phyloP scores from a whole-genome alignment of 768 basidiomycete species.

The Naganishia friedmannii region DNA sequence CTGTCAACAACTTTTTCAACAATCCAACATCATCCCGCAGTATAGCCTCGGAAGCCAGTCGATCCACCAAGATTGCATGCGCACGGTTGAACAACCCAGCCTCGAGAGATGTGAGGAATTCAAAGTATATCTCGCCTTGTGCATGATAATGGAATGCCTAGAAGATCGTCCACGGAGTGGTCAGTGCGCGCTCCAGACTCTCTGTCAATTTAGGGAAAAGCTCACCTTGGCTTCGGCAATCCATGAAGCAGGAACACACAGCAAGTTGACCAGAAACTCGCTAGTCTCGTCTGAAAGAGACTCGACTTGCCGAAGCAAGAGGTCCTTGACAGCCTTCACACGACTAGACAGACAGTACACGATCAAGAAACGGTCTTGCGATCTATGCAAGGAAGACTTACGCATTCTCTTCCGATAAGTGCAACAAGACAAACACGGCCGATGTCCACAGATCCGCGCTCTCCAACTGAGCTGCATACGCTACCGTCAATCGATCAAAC shows the following conservation, averaged over 20 bases:
- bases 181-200: background rate
- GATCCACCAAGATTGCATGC: slow-evolving; percentile 76
- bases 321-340: slow-evolving; percentile 73
- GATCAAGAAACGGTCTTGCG: background rate
- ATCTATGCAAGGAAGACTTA: slow-evolving; percentile 52
- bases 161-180: slow-evolving; percentile 9
- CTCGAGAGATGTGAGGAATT: slow-evolving; percentile 71
- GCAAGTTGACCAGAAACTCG: slow-evolving; percentile 59
- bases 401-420: slow-evolving; percentile 77
- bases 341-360: slow-evolving; percentile 58
- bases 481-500: slow-evolving; percentile 76
- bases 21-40: slow-evolving; percentile 66
- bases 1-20: slow-evolving; percentile 66
- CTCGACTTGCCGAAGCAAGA: slow-evolving; percentile 62
- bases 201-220: background rate
- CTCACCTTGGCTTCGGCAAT: slow-evolving; percentile 82
- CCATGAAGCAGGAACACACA: slow-evolving; percentile 81
- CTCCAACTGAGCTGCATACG: slow-evolving; percentile 85
- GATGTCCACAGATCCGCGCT: slow-evolving; percentile 74
- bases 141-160: slow-evolving; percentile 69
- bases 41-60: slow-evolving; percentile 83
- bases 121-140: slow-evolving; percentile 64
- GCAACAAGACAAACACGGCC: slow-evolving; percentile 82
- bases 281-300: slow-evolving; percentile 36
- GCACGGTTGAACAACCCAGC: slow-evolving; percentile 71